A percentile compares a stretch with the other conserved stretches of the same genome.
Evolutionary conservation across 306 rosid species (phyloP).

Genomic region (Erythrophleum fordii): DNA sequence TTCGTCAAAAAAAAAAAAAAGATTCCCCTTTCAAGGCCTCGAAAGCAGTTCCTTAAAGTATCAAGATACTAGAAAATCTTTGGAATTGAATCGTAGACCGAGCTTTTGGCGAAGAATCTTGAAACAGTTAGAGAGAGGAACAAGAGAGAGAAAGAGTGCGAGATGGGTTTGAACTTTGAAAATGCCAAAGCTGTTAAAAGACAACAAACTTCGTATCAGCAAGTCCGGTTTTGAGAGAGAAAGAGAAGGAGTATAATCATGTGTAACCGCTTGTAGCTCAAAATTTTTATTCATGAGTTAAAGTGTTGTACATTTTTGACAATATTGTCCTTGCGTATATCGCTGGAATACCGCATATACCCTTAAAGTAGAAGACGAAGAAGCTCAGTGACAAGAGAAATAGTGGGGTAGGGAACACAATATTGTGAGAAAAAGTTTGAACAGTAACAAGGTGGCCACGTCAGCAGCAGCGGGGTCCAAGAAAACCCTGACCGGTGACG

Average conservation of each 20-base stretch:
- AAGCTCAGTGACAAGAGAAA: no score
- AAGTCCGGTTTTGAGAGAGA: conserved; percentile 42
- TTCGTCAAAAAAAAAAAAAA: conserved; percentile 8
- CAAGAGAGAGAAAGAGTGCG: conserved; percentile 33
- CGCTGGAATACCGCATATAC: fast-evolving
- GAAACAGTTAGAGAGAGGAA: conserved; percentile 27
- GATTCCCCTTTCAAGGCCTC: conserved; percentile 31
- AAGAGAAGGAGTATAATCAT: conserved; percentile 37
- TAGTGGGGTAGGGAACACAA: background rate
- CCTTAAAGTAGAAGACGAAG: background rate
- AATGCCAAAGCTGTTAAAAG: conserved; percentile 52
- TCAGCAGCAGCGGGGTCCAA: conserved; percentile 46
- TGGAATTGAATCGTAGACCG: background rate
- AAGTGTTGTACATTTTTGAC: background rate
- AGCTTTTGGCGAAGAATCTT: background rate
- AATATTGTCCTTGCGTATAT: background rate
- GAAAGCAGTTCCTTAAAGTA: conserved; percentile 12
- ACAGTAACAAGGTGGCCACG: conserved; percentile 38
- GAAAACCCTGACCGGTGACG: conserved; percentile 12
- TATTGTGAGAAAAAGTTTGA: background rate
- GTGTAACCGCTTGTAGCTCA: conserved; percentile 30
- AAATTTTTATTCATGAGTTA: background rate
- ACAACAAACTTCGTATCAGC: conserved; percentile 74
- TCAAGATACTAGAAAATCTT: conserved; percentile 2
- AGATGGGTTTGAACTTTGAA: conserved; percentile 46